A percentile compares a stretch with the other conserved stretches of the same genome.
Conservation (phyloP, 2,329 filamentous ascomycete species). For the Sarocladium oryzae region DNA sequence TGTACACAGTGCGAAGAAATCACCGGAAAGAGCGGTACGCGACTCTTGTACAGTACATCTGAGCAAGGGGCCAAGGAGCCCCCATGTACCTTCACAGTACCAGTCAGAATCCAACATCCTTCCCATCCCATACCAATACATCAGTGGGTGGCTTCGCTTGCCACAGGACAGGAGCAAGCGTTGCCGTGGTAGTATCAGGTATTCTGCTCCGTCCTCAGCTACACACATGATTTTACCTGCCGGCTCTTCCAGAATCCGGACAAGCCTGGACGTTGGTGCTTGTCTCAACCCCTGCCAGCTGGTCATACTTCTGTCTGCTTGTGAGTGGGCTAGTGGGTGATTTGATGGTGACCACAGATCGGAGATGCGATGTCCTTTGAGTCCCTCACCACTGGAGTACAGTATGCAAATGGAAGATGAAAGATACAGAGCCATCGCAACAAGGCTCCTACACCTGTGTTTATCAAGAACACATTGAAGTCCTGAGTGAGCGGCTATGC, state of each 20-base stretch:
- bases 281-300: neutral
- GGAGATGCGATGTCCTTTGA: neutral
- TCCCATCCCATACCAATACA: neutral
- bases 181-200: constrained; percentile 6
- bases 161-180: neutral
- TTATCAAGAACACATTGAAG: too few relatives aligned
- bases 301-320: neutral
- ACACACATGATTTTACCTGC: neutral
- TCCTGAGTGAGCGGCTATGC: too few relatives aligned
- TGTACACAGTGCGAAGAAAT: constrained; percentile 29
- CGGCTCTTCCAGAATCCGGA: neutral
- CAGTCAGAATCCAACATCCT: constrained; percentile 16
- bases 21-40: constrained; percentile 21
- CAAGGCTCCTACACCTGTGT: too few relatives aligned
- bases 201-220: constrained; percentile 1
- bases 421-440: neutral
- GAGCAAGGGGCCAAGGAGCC: constrained; percentile 22
- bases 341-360: neutral
- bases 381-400: neutral
- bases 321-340: neutral
- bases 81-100: constrained; percentile 34
- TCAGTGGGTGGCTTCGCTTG: constrained; percentile 1
- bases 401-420: neutral
- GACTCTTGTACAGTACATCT: constrained; percentile 29
- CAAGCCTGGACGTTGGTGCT: neutral